Evolutionary conservation across 805 yeast genomes (phyloP).

Genomic region (Saccharomycopsis fibuligera): DNA sequence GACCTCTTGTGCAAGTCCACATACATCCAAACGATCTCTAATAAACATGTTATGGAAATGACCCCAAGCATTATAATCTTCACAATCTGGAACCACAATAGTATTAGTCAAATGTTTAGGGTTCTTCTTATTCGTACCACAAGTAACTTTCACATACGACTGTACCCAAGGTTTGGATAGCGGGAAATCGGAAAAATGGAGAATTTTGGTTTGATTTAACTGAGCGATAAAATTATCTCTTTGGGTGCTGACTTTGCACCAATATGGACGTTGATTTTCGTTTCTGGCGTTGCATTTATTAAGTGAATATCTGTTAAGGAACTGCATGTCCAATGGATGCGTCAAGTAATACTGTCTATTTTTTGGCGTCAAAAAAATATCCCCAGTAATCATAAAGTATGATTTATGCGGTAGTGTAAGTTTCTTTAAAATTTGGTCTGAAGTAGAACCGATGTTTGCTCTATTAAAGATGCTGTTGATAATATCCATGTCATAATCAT

Average conservation of each 20-base stretch:
- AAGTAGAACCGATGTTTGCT: no score
- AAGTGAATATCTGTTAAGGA: constrained; percentile 21
- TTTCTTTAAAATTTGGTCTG: constrained; percentile 17
- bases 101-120: neutral
- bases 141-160: constrained; percentile 7
- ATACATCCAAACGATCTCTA: constrained; percentile 14
- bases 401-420: constrained; percentile 43
- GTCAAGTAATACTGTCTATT: constrained; percentile 36
- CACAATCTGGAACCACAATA: constrained; percentile 12
- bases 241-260: constrained; percentile 17
- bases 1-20: constrained; percentile 13
- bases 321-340: constrained; percentile 36
- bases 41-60: constrained; percentile 20
- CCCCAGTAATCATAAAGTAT: constrained; percentile 48
- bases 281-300: constrained; percentile 22
- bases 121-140: neutral
- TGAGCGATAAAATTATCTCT: constrained; percentile 27
- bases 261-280: constrained; percentile 11
- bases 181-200: constrained; percentile 65
- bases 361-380: constrained; percentile 24
- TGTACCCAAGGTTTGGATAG: constrained; percentile 59
- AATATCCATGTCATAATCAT: constrained; percentile 53
- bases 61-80: constrained; percentile 21
- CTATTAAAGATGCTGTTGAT: constrained; percentile 27
- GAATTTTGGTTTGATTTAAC: constrained; percentile 31